Percentiles rank a stretch among this genome's conserved stretches.
Evolutionary conservation across 169 alveolate genomes (phyloP).

Genomic region (Cryptosporidium parvum): DNA sequence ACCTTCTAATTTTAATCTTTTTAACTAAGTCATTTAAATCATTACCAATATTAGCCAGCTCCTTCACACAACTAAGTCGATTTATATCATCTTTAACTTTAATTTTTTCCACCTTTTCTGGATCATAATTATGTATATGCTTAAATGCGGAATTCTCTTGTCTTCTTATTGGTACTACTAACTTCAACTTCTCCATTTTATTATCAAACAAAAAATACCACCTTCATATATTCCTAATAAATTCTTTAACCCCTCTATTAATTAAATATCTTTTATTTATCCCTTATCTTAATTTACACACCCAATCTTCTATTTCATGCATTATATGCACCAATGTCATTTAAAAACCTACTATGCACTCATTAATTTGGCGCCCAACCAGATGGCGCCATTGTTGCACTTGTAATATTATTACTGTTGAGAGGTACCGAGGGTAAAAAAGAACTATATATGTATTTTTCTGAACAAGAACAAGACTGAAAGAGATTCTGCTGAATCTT

Average conservation of each 20-base stretch:
- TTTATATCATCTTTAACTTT: conserved; percentile 8
- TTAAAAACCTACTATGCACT: background rate
- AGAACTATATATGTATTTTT: background rate
- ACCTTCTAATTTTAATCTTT: conserved; percentile 6
- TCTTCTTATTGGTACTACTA: conserved; percentile 13
- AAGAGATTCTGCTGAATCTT: background rate
- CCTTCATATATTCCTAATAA: background rate
- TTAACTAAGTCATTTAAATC: conserved; percentile 12
- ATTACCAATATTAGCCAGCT: conserved; percentile 17
- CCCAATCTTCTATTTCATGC: background rate
- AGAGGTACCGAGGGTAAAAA: conserved; percentile 14
- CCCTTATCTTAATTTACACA: background rate
- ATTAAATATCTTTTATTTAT: background rate
- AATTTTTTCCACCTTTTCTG: conserved; percentile 2
- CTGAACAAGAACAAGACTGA: background rate
- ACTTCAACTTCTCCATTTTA: conserved; percentile 3
- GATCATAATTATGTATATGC: background rate
- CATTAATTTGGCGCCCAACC: background rate
- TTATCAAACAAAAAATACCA: background rate
- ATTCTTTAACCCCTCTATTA: background rate
- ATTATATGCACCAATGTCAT: background rate
- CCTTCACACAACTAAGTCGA: background rate
- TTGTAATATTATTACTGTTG: background rate
- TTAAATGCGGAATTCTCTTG: background rate
- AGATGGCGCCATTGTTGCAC: background rate